Base-by-base conservation (phyloP, 805 yeast genomes). In the Starmerella bombicola region DNA sequence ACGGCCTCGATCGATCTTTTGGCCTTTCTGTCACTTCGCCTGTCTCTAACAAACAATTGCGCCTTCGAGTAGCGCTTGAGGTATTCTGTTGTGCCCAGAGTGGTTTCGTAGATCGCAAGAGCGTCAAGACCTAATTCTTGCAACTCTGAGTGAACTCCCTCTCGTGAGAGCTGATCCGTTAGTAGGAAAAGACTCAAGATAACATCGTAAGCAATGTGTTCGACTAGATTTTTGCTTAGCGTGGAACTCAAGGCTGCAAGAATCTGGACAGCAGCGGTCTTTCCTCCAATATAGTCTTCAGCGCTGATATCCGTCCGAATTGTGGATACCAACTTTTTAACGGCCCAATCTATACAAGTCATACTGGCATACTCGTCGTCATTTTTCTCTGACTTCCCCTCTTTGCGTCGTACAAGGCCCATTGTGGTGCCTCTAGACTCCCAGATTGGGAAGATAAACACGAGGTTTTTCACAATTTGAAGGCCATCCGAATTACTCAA, bases 1-100 rank as follows among this genome's bases (percentile, higher is more conserved):
- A 86, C 67, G 3, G 84, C 80, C 56, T 83, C 62, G 43, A 80
- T 77, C 0, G 93, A 80, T 42, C 85, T 69, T 55, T 77, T 78
- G 0, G 80, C 71, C 55, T 69, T 75, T 60, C 96, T 74, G 36
- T 83, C 93, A 43, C 70, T 70, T 54, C 96, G 72, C 58, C 83
- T 73, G 26, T 65, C 64, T 22, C 60, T 62, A 19, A 86, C 78
- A 15, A 54, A 53, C 48, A 69, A 73, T 55, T 75, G 74, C n/a
- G 84, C 91, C 33, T 64, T 64, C 1, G 80, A 64, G 54, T 77
- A 79, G 2, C 73, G 61, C 17, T 64, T 58, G 10, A 82, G 70
- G 55, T 78, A 88, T 20, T 69, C 76, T 0, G 85, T 69, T 7
- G 77, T 71, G 8, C 95, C 91, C 35, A 88, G 55, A 52, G 76